These are phyloP conservation scores for Calonectria hawksworthii DNA, from an alignment of 2,329 filamentous ascomycete species.

Conservation along the genomic window DNA sequence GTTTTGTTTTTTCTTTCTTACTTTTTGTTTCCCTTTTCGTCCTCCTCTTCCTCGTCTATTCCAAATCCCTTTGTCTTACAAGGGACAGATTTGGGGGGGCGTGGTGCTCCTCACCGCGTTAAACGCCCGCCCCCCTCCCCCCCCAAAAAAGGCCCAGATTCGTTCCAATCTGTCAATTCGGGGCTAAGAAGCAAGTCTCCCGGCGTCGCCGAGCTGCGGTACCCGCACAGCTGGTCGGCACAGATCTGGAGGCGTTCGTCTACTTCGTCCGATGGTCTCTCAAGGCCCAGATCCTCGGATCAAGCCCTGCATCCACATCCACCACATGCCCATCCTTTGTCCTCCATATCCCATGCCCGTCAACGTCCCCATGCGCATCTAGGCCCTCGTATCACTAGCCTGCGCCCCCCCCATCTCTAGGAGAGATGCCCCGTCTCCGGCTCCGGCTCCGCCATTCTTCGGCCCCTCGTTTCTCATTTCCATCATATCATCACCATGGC, in stretches of 20 bases:
- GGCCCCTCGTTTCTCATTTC: neutral
- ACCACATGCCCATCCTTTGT: neutral
- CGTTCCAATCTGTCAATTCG: constrained; percentile 9
- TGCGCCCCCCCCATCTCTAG: neutral
- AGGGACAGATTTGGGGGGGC: neutral
- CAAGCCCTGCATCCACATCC: constrained; percentile 23
- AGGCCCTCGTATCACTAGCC: neutral
- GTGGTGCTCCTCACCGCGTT: constrained; percentile 13
- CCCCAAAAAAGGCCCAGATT: constrained; percentile 5
- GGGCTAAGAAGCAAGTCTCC: constrained; percentile 14
- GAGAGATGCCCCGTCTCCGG: neutral
- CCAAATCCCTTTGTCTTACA: neutral
- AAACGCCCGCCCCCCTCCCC: constrained; percentile 5
- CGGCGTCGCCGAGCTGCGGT: constrained; percentile 27
- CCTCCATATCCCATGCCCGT: neutral
- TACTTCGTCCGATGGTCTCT: constrained; percentile 17
- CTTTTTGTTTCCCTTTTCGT: neutral
- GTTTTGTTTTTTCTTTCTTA: neutral
- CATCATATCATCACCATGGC: neutral
- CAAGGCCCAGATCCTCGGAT: constrained; percentile 30
- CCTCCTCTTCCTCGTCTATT: neutral
- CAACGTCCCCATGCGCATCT: neutral
- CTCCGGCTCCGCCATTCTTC: neutral
- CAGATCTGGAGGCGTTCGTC: constrained; percentile 26
- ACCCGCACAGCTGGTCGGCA: constrained; percentile 18